Conservation (phyloP, 106 monocot species). For the Dendrobium nobile region DNA sequence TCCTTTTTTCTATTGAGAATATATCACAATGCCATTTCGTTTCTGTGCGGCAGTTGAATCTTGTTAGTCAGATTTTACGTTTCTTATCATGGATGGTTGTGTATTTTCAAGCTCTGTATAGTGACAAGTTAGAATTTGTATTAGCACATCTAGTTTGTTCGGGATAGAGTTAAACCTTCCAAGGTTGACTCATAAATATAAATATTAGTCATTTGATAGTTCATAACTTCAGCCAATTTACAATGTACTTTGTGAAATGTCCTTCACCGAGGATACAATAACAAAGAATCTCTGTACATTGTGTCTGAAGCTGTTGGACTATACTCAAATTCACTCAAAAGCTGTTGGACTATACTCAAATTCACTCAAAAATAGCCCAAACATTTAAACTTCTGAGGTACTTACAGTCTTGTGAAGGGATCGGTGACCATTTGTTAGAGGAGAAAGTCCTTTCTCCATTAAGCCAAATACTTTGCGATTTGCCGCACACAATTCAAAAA, state of each 20-base stretch:
- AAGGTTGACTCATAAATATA: neutral
- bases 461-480: too few relatives aligned
- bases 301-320: neutral
- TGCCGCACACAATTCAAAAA: too few relatives aligned
- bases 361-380: neutral
- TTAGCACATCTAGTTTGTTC: neutral
- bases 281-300: neutral
- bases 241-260: slow-evolving; percentile 2
- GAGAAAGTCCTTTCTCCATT: too few relatives aligned
- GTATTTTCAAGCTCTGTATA: neutral
- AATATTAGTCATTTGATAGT: neutral
- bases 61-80: neutral
- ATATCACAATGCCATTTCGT: neutral
- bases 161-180: neutral
- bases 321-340: neutral
- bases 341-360: neutral
- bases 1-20: neutral
- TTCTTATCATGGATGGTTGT: neutral
- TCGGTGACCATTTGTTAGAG: too few relatives aligned
- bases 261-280: neutral
- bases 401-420: neutral
- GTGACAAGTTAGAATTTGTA: neutral
- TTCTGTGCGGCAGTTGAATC: neutral
- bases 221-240: neutral
- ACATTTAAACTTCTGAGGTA: neutral